Evolutionary conservation across 805 yeast genomes (phyloP), one percentile per base, ranked within the genome.

Genomic region (Priceomyces haplophilus): DNA sequence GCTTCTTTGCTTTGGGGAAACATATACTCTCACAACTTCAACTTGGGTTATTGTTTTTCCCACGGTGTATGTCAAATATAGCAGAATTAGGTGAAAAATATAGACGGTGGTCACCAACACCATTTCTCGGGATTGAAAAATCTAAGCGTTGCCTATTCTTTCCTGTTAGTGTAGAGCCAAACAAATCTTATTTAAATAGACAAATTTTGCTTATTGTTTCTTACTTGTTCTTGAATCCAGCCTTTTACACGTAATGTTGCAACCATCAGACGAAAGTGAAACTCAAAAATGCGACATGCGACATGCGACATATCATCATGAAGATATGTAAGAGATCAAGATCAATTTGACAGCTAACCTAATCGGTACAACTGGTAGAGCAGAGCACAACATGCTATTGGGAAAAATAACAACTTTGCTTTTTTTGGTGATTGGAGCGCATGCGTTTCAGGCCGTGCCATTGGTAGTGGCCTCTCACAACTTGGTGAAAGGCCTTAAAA

Each of bases 401-500:
- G 23, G 31, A 18, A 37, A 25, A 37, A 29, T 37, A 18, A 23
- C 31, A 4, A 10, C 20, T 32, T 38, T 20, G 23, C 30, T 17
- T 16, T 38, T 17, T 11, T 38, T 30, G 5, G 15, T 27, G 5
- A 12, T 27, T 11, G n/a, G 5, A 10, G 31, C 24, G 11, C 16
- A 10, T 7, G 40, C 47, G 6, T 49, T 50, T 29, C 36, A 49
- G 21, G 52, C 64, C 4, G 61, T 53, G 1, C 75, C 75, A 1
- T 50, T 69, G 13, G 41, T 69, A 11, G 49, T 69, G n/a, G 72
- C 69, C 7, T 67, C 73, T 0, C 75, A 70, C 45, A 59, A 59
- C 37, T 56, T 70, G 13, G 69, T 68, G 0, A 60, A 59, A 6
- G 64, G 61, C 1, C 51, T 68, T 29, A 54, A 50, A 15, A 36